These are phyloP conservation scores for Myxozyma nipponensis DNA, from an alignment of 805 yeast genomes.

Conservation along the genomic window DNA sequence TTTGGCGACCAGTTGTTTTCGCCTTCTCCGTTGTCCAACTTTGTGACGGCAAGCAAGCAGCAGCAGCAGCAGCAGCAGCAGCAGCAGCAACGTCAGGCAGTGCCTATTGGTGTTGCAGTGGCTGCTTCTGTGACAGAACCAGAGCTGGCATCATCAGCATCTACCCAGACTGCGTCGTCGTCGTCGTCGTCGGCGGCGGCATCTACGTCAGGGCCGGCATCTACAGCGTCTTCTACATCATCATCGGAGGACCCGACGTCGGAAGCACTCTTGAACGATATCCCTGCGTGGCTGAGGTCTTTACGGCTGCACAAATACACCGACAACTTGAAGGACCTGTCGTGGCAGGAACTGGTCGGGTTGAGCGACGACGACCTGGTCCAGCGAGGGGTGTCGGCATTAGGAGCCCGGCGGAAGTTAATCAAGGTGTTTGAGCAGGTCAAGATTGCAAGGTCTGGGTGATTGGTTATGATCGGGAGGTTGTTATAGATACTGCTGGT, in stretches of 20 bases:
- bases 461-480: too few relatives aligned
- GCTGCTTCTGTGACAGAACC: not conserved
- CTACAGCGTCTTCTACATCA: conserved; percentile 43
- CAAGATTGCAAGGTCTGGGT: conserved; percentile 43
- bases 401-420: conserved; percentile 93
- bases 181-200: conserved; percentile 2
- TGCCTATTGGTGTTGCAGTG: not conserved
- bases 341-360: conserved; percentile 76
- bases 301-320: conserved; percentile 92
- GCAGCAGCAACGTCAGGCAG: not conserved
- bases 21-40: not conserved
- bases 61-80: not conserved
- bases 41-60: not conserved
- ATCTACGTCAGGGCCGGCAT: not conserved
- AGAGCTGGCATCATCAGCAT: not conserved
- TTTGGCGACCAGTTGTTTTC: not conserved
- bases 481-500: too few relatives aligned
- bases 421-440: conserved; percentile 88
- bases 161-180: not conserved
- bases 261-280: conserved; percentile 51
- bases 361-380: conserved; percentile 67
- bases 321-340: conserved; percentile 65
- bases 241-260: conserved; percentile 36
- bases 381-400: conserved; percentile 79
- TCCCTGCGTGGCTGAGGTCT: conserved; percentile 89